Base-by-base conservation (phyloP, 2,329 filamentous ascomycete genomes). In the Aspergillus oerlinghausenensis region DNA sequence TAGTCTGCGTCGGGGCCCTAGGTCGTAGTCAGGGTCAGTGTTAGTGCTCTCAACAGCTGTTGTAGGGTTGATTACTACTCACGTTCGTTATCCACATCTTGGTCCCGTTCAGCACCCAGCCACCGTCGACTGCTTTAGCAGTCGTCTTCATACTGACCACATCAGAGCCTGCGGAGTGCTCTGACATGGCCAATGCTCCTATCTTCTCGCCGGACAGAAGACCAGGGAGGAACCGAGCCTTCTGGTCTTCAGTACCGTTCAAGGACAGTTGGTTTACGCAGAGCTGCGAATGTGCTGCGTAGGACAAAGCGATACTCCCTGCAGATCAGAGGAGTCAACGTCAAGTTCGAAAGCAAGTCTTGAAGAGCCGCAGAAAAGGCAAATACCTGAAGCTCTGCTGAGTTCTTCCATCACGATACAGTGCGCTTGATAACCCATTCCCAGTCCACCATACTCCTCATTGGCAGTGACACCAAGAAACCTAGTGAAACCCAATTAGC, bases 21-120 rank as follows among this genome's bases (percentile, higher is more conserved):
- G 3, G 11, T 70, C 23, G 28, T 28, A 26, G 3, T 26, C 11
- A 23, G 9, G 10, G 32, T 26, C 14, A 47, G 38, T 50, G 9
- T 21, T 5, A 3, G 10, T 8, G 11, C 32, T 14, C 5, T 6
- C 32, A 8, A 17, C 11, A 6, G 23, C 19, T 32, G 23, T 4
- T 32, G 29, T 32, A 32, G n/a, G n/a, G 19, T 19, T 21, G 4
- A 47, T 47, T 4, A 23, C 6, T 7, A 66, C 74, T 47, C 64
- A 83, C 90, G 75, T 99, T 99, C 60, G 93, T 99, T 72, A 99
- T 99, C 93, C 93, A 99, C 93, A 97, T 97, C 82, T 99, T 97
- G 59, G 88, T 90, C 32, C 92, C 93, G 68, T 92, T 91, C 55
- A 99, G 79, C 21, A 92, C 60, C 73, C 89, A 97, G 28, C 93